These are phyloP conservation scores for Effrenium voratum DNA, from an alignment of 73 alveolate species.

Conservation along the genomic window DNA sequence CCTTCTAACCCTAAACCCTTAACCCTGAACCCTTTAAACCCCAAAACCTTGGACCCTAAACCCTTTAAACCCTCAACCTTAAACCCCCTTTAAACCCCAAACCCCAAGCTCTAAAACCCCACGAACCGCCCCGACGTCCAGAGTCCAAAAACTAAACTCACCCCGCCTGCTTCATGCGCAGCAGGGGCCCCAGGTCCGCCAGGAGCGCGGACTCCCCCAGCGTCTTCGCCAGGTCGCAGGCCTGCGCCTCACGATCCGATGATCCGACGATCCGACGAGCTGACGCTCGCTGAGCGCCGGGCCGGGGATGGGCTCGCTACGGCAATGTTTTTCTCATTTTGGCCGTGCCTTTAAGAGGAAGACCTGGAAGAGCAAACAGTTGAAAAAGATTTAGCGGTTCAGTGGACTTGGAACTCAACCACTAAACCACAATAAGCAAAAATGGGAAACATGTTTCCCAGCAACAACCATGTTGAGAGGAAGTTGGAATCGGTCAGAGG, in stretches of 20 bases:
- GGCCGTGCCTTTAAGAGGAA: neutral
- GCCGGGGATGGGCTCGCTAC: too few species aligned
- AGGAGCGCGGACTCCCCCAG: constrained; percentile 77
- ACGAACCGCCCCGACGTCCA: neutral
- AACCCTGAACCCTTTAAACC: too few species aligned
- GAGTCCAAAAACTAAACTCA: too few species aligned
- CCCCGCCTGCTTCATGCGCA: constrained; percentile 67
- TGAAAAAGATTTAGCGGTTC: too few species aligned
- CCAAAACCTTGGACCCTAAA: neutral
- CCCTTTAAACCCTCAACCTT: neutral
- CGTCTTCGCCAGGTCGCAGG: constrained; percentile 87
- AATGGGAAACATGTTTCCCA: too few species aligned
- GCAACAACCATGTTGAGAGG: too few species aligned
- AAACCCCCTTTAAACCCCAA: neutral
- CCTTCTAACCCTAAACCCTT: neutral
- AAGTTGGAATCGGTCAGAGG: too few species aligned
- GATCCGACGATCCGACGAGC: too few species aligned
- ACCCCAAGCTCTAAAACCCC: neutral
- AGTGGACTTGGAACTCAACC: too few species aligned
- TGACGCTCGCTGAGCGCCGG: too few species aligned
- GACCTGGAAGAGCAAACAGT: neutral
- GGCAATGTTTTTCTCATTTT: too few species aligned
- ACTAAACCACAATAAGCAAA: too few species aligned
- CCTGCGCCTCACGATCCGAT: constrained; percentile 6
- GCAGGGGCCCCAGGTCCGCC: constrained; percentile 79